These are phyloP conservation scores for Uronychia binucleata DNA, from an alignment of 73 alveolate species.

Conservation along the genomic window DNA sequence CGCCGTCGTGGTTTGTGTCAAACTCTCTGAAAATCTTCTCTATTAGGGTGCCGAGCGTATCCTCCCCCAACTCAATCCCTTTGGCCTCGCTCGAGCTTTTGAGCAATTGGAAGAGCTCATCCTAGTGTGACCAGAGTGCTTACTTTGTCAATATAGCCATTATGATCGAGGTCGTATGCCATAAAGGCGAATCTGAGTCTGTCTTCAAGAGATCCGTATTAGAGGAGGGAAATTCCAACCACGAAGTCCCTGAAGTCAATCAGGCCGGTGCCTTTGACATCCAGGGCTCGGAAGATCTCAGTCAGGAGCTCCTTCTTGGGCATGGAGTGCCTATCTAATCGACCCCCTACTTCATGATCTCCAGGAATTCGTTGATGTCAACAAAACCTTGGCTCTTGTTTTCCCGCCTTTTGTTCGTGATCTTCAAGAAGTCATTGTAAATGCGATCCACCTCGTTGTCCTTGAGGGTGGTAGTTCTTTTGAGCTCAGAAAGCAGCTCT, in stretches of 20 bases:
- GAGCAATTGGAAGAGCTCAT: neutral
- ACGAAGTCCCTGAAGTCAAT: neutral
- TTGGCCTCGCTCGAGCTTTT: neutral
- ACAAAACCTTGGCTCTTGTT: neutral
- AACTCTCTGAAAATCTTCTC: neutral
- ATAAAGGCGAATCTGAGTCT: neutral
- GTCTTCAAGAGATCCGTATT: neutral
- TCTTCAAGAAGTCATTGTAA: neutral
- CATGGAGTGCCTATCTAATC: neutral
- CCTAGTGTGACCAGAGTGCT: neutral
- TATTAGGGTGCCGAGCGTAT: neutral
- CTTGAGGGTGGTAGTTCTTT: neutral
- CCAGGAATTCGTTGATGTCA: neutral
- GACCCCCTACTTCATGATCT: neutral
- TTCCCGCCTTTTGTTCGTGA: neutral
- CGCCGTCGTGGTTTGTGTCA: neutral
- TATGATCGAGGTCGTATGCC: neutral
- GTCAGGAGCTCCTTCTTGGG: neutral
- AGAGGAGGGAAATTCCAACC: neutral
- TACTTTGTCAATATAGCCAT: neutral
- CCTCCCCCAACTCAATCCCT: neutral
- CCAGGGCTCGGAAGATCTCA: neutral
- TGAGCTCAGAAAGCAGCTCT: neutral
- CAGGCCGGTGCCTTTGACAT: neutral
- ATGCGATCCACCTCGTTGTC: neutral